Evolutionary conservation across 768 basidiomycete genomes (phyloP), one percentile per base, ranked within the genome.

Genomic region (Naganishia vishniacii): DNA sequence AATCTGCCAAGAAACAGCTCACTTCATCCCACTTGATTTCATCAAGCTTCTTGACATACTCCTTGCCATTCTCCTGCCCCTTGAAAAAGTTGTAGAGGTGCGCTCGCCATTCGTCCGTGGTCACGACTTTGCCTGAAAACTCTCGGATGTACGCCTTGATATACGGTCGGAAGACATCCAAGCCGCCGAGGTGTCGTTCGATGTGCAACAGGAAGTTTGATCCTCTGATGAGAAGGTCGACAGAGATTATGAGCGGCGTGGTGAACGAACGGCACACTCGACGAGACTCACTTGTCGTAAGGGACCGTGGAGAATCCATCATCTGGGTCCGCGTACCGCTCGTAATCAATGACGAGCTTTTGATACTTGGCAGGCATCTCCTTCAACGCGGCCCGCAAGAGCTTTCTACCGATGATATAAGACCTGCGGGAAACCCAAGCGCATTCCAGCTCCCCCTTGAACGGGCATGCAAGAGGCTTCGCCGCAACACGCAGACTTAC

Each of bases 201-300:
- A 97, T 81, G 73, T 89, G 82, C 18, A 93, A 82, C 16, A 98
- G 79, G 70, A 98, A 85, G 74, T 91, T 94, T 7, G 89, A 82
- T 26, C 93, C 93, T 77, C 53, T 56, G 34, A 16, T 23, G 11
- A 8, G 32, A 37, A 13, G 31, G 31, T 32, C 31, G 20, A 20
- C 20, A n/a, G n/a, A n/a, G n/a, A n/a, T n/a, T n/a, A n/a, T n/a
- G n/a, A n/a, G n/a, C n/a, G n/a, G n/a, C n/a, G n/a, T n/a, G n/a
- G n/a, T n/a, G n/a, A n/a, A n/a, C n/a, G n/a, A n/a, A n/a, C n/a
- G n/a, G n/a, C n/a, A n/a, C n/a, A n/a, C n/a, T n/a, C n/a, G n/a
- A n/a, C n/a, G n/a, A n/a, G n/a, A 56, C 53, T 41, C 53, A 56
- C 53, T 75, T 77, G 46, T 78, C 77, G 69, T 94, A 94, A 0